Conservation (phyloP, 2,329 filamentous ascomycete genomes). For the Monosporascus sp. region DNA sequence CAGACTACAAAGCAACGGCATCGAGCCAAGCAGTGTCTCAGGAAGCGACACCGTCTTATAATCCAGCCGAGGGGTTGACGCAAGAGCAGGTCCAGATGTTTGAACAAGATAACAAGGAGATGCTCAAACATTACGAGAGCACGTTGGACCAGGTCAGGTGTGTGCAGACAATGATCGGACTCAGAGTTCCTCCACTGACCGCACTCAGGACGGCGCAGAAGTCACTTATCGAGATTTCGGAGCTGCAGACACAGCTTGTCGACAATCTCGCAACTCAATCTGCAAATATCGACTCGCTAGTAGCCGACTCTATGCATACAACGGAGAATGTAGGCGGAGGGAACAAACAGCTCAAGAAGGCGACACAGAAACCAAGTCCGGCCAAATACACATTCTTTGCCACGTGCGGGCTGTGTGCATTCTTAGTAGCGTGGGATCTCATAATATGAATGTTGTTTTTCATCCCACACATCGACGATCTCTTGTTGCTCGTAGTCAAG, state of each 20-base stretch:
- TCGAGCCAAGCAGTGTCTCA: slow-evolving; percentile 16
- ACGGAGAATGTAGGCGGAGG: slow-evolving; percentile 82
- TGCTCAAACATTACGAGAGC: slow-evolving; percentile 90
- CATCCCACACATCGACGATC: too few relatives aligned
- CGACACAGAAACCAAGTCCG: slow-evolving; percentile 64
- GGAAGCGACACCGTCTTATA: slow-evolving; percentile 17
- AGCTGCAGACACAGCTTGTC: slow-evolving; percentile 84
- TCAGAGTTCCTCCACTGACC: neutral
- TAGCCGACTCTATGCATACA: slow-evolving; percentile 75
- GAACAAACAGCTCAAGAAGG: slow-evolving; percentile 86
- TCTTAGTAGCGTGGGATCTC: slow-evolving; percentile 73
- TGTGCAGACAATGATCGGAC: slow-evolving; percentile 27
- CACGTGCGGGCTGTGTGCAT: slow-evolving; percentile 68
- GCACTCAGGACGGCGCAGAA: slow-evolving; percentile 71
- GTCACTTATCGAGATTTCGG: slow-evolving; percentile 86
- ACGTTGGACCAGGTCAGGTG: slow-evolving; percentile 93
- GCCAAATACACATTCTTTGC: slow-evolving; percentile 76
- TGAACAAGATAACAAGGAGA: slow-evolving; percentile 84
- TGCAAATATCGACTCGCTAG: slow-evolving; percentile 82
- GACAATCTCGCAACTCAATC: slow-evolving; percentile 80
- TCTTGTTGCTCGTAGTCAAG: too few relatives aligned
- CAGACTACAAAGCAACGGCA: slow-evolving; percentile 10
- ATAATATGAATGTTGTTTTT: slow-evolving; percentile 40
- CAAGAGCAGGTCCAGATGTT: slow-evolving; percentile 89
- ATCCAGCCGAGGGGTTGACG: slow-evolving; percentile 52